Conservation (phyloP, 805 yeast genomes). For the Ogataea pini region DNA sequence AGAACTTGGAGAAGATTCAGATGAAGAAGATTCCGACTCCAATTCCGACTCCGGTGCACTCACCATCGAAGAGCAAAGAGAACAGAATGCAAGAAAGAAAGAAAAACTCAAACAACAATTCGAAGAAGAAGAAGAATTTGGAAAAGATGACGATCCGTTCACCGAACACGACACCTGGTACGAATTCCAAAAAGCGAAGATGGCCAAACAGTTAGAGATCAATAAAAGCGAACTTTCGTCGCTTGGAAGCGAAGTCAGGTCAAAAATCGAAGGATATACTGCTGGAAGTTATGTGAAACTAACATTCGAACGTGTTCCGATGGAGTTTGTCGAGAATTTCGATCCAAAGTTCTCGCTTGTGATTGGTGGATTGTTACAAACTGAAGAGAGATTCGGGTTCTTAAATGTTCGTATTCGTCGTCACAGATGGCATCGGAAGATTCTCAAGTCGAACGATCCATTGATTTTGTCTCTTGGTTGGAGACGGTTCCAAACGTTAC, state of each 20-base stretch:
- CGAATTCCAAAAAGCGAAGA: constrained; percentile 93
- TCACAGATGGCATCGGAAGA: constrained; percentile 98
- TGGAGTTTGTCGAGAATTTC: constrained; percentile 85
- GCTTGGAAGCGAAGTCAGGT: constrained; percentile 75
- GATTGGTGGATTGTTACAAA: constrained; percentile 86
- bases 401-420: constrained; percentile 92
- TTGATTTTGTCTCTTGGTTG: constrained; percentile 91
- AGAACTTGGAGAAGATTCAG: constrained; percentile 37
- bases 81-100: constrained; percentile 82
- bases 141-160: constrained; percentile 64
- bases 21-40: no score
- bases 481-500: constrained; percentile 97
- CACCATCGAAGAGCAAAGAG: constrained; percentile 74
- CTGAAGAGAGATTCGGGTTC: constrained; percentile 91
- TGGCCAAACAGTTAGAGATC: constrained; percentile 93
- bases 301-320: constrained; percentile 80
- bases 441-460: constrained; percentile 93
- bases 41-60: constrained; percentile 30
- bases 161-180: constrained; percentile 96
- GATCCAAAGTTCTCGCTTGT: constrained; percentile 84
- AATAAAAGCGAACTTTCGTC: constrained; percentile 76
- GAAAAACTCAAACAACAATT: constrained; percentile 86
- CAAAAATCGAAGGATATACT: constrained; percentile 83
- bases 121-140: constrained; percentile 77
- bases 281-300: constrained; percentile 94